Base-by-base conservation (phyloP, 1,139 yeast species). In the Lodderomyces theae region DNA sequence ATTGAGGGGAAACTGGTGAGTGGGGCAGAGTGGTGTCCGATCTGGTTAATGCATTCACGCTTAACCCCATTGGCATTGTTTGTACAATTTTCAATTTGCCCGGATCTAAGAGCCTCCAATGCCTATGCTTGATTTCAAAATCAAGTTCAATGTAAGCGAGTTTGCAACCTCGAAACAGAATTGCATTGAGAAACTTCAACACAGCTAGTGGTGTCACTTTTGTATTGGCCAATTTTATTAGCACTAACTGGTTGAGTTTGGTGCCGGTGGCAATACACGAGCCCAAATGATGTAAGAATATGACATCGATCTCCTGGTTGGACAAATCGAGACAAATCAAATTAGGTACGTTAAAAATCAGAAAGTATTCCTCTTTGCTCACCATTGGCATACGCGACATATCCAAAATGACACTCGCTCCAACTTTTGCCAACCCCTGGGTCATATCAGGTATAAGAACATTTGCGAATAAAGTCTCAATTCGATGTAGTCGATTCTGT, bases 391-490 rank as follows among this genome's bases (percentile, higher is more conserved):
- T 24, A 6, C 24, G 35, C 3, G 58, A 51, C 5, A 52, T 33
- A 33, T 60, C 63, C 12, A 58, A 43, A 22, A 58, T 38, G 3
- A 61, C 53, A 39, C 53, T 49, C 1, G 61, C 59, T 9, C 38
- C 37, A 25, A 42, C 46, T n/a, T 19, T 21, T 10, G 21, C 15
- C 13, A 45, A 13, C 6, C 25, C 34, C 12, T 16, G 9, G 1
- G 51, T 47, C 4, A 66, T 41, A 18, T 63, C 61, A 9, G 42
- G 23, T 2, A 66, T 40, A 16, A 48, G 40, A 2, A 61, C 49
- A 41, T 69, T 69, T 15, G 53, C 48, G 45, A 64, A 67, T 3
- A 71, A 25, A 37, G 63, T 67, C 36, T 69, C 76, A 15, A 70
- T 38, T 30, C 77, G 49, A 50, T 67, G 66, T n/a, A 29, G 26